Conservation (phyloP, 768 basidiomycete species). For the Lactarius hatsudake region DNA sequence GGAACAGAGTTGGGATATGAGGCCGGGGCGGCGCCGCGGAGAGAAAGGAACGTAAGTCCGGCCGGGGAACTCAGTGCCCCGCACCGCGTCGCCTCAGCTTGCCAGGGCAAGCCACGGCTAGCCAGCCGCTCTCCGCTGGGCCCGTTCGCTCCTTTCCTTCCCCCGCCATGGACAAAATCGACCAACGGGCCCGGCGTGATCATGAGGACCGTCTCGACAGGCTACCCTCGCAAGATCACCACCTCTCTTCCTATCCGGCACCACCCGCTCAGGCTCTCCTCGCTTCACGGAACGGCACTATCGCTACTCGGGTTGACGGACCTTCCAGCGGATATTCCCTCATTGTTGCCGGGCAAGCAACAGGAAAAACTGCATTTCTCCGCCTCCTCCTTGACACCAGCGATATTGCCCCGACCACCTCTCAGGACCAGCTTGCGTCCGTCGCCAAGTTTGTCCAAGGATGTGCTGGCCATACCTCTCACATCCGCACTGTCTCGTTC, state of each 20-base stretch:
- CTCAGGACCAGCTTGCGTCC: slow-evolving; percentile 73
- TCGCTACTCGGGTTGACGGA: slow-evolving; percentile 32
- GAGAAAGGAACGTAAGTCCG: slow-evolving; percentile 28
- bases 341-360: slow-evolving; percentile 79
- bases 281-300: slow-evolving; percentile 33
- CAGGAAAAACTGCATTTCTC: slow-evolving; percentile 86
- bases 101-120: slow-evolving; percentile 42
- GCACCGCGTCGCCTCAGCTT: slow-evolving; percentile 25
- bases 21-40: slow-evolving; percentile 29
- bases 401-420: slow-evolving; percentile 57
- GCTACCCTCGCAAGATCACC: slow-evolving; percentile 30
- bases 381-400: slow-evolving; percentile 82
- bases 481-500: slow-evolving; percentile 66
- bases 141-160: slow-evolving; percentile 31
- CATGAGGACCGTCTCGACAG: slow-evolving; percentile 35
- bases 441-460: slow-evolving; percentile 83
- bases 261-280: slow-evolving; percentile 30
- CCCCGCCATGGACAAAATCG: slow-evolving; percentile 58
- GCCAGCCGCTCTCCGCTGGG: slow-evolving; percentile 48
- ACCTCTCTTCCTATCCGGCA: slow-evolving; percentile 29
- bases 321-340: slow-evolving; percentile 55
- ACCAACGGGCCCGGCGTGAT: slow-evolving; percentile 49
- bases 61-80: slow-evolving; percentile 28
- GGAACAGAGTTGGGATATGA: slow-evolving; percentile 21
- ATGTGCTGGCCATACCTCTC: slow-evolving; percentile 66